phyloP scores from a whole-genome alignment of 2,329 filamentous ascomycete genomes.

The Aspergillus eucalypticola region DNA sequence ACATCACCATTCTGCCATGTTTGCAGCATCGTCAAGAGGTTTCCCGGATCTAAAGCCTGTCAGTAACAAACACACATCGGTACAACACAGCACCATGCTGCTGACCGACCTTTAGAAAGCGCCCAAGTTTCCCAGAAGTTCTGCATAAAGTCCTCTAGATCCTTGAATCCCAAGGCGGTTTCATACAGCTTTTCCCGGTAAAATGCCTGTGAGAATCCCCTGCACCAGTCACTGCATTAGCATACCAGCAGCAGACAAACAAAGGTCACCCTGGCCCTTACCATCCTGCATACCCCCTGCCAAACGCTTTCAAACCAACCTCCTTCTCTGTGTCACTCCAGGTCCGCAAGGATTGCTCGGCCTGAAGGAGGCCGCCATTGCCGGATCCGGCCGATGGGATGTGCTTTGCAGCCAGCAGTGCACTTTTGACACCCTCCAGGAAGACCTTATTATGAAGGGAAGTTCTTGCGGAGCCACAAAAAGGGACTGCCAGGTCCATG shows the following conservation, averaged over 20 bases:
- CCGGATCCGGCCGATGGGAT: constrained; percentile 54
- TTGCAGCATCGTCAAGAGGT: constrained; percentile 71
- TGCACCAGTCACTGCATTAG: constrained; percentile 17
- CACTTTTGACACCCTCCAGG: constrained; percentile 63
- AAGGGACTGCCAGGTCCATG: constrained; percentile 65
- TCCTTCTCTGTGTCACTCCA: constrained; percentile 58
- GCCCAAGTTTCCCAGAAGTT: constrained; percentile 78
- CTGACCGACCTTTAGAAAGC: constrained; percentile 58
- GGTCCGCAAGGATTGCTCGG: constrained; percentile 42
- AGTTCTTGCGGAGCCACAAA: constrained; percentile 66
- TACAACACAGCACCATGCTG: background rate
- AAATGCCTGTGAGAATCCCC: constrained; percentile 78
- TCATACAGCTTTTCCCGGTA: constrained; percentile 72
- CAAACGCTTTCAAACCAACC: constrained; percentile 68
- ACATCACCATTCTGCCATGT: constrained; percentile 77
- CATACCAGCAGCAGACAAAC: background rate
- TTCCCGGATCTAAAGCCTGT: constrained; percentile 62
- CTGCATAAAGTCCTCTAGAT: constrained; percentile 72
- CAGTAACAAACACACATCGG: background rate
- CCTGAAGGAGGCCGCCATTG: constrained; percentile 44
- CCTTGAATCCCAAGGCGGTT: constrained; percentile 62
- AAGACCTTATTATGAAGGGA: constrained; percentile 69
- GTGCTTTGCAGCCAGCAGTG: constrained; percentile 60
- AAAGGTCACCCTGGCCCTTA: constrained; percentile 22
- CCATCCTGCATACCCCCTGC: constrained; percentile 74